These are phyloP conservation scores for Dorcoceras hygrometricum DNA, from an alignment of 257 asterid genomes.

Conservation along the genomic window DNA sequence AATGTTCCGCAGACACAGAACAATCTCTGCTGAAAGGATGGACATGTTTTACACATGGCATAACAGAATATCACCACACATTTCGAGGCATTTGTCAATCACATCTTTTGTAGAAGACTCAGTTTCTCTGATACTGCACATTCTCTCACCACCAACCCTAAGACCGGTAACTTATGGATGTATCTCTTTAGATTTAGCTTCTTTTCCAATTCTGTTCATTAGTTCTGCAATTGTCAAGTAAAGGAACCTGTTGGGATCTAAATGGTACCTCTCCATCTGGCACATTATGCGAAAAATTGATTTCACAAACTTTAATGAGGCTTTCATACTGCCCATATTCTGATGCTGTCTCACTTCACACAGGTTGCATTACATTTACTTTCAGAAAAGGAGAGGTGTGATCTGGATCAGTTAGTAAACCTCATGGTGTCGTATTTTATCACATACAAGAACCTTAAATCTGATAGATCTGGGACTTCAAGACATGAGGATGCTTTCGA, in stretches of 20 bases:
- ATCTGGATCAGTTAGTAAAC: slow-evolving; percentile 58
- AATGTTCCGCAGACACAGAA: slow-evolving; percentile 52
- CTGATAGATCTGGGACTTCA: slow-evolving; percentile 43
- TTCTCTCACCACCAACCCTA: slow-evolving; percentile 78
- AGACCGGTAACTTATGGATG: slow-evolving; percentile 65
- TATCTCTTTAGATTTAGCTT: slow-evolving; percentile 14
- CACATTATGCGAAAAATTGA: not conserved
- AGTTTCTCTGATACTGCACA: slow-evolving; percentile 72
- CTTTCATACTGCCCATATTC: slow-evolving; percentile 24
- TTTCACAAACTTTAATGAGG: not conserved
- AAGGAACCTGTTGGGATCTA: slow-evolving; percentile 3
- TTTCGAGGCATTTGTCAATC: slow-evolving; percentile 86
- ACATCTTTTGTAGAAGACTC: slow-evolving; percentile 79
- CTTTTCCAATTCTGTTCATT: not conserved
- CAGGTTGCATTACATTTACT: slow-evolving; percentile 86
- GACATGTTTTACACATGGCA: slow-evolving; percentile 80
- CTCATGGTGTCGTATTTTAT: slow-evolving; percentile 82
- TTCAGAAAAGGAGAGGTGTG: slow-evolving; percentile 72
- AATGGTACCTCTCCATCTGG: not conserved
- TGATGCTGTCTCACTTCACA: slow-evolving; percentile 29
- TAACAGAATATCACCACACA: slow-evolving; percentile 58
- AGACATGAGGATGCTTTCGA: slow-evolving; percentile 56
- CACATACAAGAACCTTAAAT: slow-evolving; percentile 67
- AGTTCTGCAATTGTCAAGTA: not conserved
- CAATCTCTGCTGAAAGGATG: slow-evolving; percentile 60